Percentiles rank a stretch among this genome's conserved stretches.
These are phyloP conservation scores for Thelephora terrestris DNA, from an alignment of 1,284 basidiomycete species.

Conservation along the genomic window DNA sequence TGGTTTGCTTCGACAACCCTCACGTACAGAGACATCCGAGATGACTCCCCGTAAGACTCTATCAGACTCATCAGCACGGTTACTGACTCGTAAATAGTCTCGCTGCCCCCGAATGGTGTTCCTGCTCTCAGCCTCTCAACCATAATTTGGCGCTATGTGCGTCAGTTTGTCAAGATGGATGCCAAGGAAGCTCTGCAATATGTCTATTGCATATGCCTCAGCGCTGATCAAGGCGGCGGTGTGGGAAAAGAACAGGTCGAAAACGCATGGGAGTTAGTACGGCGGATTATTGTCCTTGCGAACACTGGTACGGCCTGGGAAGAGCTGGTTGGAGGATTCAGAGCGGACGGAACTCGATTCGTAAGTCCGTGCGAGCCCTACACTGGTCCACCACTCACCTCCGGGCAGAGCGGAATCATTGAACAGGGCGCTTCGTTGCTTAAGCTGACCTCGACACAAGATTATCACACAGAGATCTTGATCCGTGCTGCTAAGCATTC, in stretches of 20 bases:
- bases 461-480: slow-evolving; percentile 81
- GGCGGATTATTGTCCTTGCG: slow-evolving; percentile 82
- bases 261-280: slow-evolving; percentile 78
- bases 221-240: slow-evolving; percentile 60
- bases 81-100: slow-evolving; percentile 34
- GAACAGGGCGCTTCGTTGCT: slow-evolving; percentile 77
- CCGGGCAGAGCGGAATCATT: slow-evolving; percentile 68
- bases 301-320: slow-evolving; percentile 81
- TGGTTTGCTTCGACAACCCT: slow-evolving; percentile 80
- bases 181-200: slow-evolving; percentile 93
- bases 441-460: slow-evolving; percentile 57
- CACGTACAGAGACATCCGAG: slow-evolving; percentile 71
- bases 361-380: slow-evolving; percentile 36
- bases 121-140: slow-evolving; percentile 77
- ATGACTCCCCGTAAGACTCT: slow-evolving; percentile 61
- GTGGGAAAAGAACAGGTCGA: slow-evolving; percentile 80
- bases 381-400: background rate
- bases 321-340: slow-evolving; percentile 84
- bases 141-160: slow-evolving; percentile 87
- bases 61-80: background rate
- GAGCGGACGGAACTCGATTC: slow-evolving; percentile 81
- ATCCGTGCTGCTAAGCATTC: slow-evolving; percentile 70
- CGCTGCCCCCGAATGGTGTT: slow-evolving; percentile 49
- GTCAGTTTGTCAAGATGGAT: slow-evolving; percentile 86
- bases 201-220: slow-evolving; percentile 82